Conservation (phyloP, 73 alveolate species). For the Stentor coeruleus region DNA sequence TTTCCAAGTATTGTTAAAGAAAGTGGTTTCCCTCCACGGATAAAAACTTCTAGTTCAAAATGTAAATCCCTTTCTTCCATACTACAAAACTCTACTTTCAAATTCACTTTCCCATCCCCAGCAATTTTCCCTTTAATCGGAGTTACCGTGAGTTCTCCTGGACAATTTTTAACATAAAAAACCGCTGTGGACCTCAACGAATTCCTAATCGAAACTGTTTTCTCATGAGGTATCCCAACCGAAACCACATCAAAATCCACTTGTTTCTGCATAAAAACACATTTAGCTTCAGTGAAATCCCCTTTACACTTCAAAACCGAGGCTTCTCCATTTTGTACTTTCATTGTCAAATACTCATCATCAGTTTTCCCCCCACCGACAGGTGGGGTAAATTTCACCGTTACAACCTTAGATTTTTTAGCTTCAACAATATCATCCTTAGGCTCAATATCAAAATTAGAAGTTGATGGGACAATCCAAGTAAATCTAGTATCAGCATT, state of each 20-base stretch:
- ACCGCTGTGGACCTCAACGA: constrained; percentile 69
- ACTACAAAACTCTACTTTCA: constrained; percentile 75
- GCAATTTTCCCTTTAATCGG: constrained; percentile 66
- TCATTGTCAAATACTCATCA: constrained; percentile 74
- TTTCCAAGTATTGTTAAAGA: constrained; percentile 82
- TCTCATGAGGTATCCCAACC: constrained; percentile 75
- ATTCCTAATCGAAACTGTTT: constrained; percentile 67
- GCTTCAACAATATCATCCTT: constrained; percentile 70
- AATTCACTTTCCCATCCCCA: constrained; percentile 70
- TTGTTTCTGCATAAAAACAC: constrained; percentile 57
- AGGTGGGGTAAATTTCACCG: constrained; percentile 77
- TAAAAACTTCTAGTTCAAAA: constrained; percentile 82
- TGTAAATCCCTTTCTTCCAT: constrained; percentile 79
- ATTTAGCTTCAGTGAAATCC: constrained; percentile 79
- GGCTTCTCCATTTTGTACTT: constrained; percentile 80
- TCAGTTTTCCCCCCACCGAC: constrained; percentile 72
- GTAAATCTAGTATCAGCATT: constrained; percentile 88
- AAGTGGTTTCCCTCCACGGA: constrained; percentile 91
- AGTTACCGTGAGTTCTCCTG: constrained; percentile 64
- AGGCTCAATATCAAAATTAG: constrained; percentile 73
- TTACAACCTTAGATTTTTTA: constrained; percentile 56
- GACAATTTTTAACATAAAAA: constrained; percentile 60
- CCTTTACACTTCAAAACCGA: constrained; percentile 79
- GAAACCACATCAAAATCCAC: constrained; percentile 76
- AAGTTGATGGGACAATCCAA: constrained; percentile 75